Evolutionary conservation across 352 stramenopile species (phyloP).

Genomic region (Globisporangium apiculatum): DNA sequence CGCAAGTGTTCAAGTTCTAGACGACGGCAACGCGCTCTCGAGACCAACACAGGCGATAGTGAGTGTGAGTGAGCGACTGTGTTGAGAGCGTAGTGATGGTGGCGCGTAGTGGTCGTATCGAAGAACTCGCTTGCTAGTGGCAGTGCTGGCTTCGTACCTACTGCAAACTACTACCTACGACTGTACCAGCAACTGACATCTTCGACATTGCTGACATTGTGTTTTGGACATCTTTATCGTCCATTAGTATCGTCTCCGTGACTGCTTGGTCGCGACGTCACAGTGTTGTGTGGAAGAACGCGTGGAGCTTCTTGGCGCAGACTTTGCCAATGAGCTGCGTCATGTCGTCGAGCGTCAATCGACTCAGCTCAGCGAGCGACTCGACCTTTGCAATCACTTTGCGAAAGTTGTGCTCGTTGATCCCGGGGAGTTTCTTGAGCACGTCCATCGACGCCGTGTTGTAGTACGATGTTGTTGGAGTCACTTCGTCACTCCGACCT

Average conservation of each 20-base stretch:
- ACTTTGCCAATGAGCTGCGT: slow-evolving; percentile 60
- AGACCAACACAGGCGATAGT: too few relatives aligned
- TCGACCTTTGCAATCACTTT: slow-evolving; percentile 63
- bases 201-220: neutral
- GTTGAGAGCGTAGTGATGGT: neutral
- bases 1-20: slow-evolving; percentile 85
- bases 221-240: neutral
- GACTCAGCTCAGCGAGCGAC: slow-evolving; percentile 72
- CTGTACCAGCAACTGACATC: too few relatives aligned
- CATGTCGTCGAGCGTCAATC: slow-evolving; percentile 54
- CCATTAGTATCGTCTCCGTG: too few relatives aligned
- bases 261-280: slow-evolving; percentile 12
- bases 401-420: slow-evolving; percentile 92
- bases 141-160: neutral
- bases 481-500: neutral
- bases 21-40: neutral
- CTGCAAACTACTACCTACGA: neutral
- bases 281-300: slow-evolving; percentile 70
- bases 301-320: slow-evolving; percentile 70
- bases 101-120: too few relatives aligned
- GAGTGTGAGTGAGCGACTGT: too few relatives aligned
- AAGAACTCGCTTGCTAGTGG: too few relatives aligned
- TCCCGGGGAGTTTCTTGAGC: slow-evolving; percentile 93
- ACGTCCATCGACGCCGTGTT: slow-evolving; percentile 93
- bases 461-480: slow-evolving; percentile 31